phyloP scores from a whole-genome alignment of 2,329 filamentous ascomycete species.

The Acephala macrosclerotiorum region DNA sequence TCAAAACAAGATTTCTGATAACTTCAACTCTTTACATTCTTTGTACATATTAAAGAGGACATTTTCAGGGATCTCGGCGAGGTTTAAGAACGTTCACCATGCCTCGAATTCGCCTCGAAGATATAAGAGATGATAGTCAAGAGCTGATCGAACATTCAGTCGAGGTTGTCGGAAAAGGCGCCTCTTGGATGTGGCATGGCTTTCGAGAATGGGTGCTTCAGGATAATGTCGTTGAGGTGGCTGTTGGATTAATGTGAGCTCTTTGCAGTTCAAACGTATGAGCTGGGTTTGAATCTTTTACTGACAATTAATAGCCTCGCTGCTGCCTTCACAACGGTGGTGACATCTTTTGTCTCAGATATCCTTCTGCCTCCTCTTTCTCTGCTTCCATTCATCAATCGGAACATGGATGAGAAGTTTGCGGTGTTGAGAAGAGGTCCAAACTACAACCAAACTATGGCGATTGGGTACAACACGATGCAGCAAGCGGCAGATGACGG shows the following conservation, averaged over 20 bases:
- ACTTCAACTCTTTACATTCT: conserved; percentile 5
- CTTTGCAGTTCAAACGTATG: too few species aligned
- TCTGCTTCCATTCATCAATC: conserved; percentile 71
- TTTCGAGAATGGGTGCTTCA: conserved; percentile 78
- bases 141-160: conserved; percentile 39
- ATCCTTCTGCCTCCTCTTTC: conserved; percentile 75
- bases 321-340: conserved; percentile 73
- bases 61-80: background rate
- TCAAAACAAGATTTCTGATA: conserved; percentile 2
- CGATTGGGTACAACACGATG: conserved; percentile 72
- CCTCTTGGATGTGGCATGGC: conserved; percentile 56
- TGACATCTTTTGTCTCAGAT: conserved; percentile 76
- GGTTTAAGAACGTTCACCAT: conserved; percentile 18
- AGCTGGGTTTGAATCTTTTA: too few species aligned
- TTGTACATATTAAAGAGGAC: background rate
- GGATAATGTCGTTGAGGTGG: conserved; percentile 79
- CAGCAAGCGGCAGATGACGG: conserved; percentile 74
- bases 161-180: conserved; percentile 39
- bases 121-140: conserved; percentile 23
- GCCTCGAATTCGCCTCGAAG: conserved; percentile 33
- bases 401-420: conserved; percentile 79
- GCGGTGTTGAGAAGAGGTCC: conserved; percentile 67
- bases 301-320: conserved; percentile 60
- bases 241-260: conserved; percentile 74
- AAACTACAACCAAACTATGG: conserved; percentile 51